Evolutionary conservation across 1,284 basidiomycete species (phyloP).

Genomic region (Leccinum solheimii): DNA sequence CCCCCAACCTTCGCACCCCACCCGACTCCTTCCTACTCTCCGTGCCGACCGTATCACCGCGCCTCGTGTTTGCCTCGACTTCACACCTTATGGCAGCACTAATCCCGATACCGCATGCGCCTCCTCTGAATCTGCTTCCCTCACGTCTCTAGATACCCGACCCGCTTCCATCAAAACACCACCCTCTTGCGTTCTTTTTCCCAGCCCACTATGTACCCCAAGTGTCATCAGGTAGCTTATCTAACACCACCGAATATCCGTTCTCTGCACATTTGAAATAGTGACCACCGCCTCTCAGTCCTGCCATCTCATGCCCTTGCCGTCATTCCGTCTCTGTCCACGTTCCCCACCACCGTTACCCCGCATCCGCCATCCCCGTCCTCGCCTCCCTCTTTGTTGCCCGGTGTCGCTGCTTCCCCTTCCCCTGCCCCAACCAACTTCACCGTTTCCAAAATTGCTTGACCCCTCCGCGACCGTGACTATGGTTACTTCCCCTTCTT

Average conservation of each 20-base stretch:
- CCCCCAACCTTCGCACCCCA: neutral
- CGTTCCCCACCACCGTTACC: neutral
- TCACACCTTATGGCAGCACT: slow-evolving; percentile 14
- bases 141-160: slow-evolving; percentile 7
- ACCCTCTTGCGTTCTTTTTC: slow-evolving; percentile 10
- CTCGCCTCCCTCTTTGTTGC: slow-evolving; percentile 1
- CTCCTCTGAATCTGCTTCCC: slow-evolving; percentile 2
- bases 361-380: slow-evolving; percentile 1
- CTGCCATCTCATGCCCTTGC: neutral
- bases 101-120: slow-evolving; percentile 8
- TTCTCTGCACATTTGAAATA: neutral
- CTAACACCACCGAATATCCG: neutral
- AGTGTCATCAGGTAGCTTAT: neutral
- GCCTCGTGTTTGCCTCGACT: slow-evolving; percentile 5
- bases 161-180: slow-evolving; percentile 18
- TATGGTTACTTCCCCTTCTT: neutral
- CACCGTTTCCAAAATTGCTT: neutral
- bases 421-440: neutral
- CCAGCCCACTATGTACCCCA: slow-evolving; percentile 1
- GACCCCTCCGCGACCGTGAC: neutral
- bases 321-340: slow-evolving; percentile 1
- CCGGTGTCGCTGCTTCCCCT: neutral
- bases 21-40: neutral
- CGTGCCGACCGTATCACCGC: neutral
- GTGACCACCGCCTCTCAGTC: neutral